Conservation (phyloP, 805 yeast genomes). For the Candida arabinofermentans region DNA sequence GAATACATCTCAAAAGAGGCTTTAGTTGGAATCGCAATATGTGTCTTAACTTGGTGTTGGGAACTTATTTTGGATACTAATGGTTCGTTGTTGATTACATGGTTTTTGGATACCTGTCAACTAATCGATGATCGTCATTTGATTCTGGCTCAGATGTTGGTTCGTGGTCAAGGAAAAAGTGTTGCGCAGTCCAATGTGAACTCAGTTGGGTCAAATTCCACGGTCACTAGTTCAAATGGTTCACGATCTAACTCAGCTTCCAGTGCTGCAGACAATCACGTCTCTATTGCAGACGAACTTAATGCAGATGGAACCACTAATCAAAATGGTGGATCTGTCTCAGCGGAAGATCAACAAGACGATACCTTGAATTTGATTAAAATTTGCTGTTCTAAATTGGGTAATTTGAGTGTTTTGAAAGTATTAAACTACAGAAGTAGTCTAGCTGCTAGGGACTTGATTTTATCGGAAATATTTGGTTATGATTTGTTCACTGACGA, state of each 20-base stretch:
- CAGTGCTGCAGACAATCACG: too few relatives aligned
- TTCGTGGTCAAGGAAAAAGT: slow-evolving; percentile 16
- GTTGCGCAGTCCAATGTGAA: too few relatives aligned
- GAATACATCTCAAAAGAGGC: slow-evolving; percentile 65
- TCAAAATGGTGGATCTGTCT: background rate
- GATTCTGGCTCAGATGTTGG: slow-evolving; percentile 38
- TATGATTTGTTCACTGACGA: slow-evolving; percentile 26
- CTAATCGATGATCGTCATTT: slow-evolving; percentile 56
- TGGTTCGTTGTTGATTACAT: slow-evolving; percentile 84
- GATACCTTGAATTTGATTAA: slow-evolving; percentile 13
- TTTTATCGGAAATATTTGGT: slow-evolving; percentile 67
- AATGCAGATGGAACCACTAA: too few relatives aligned
- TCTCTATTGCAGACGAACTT: too few relatives aligned
- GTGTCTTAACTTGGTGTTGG: slow-evolving; percentile 73
- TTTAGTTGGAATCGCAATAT: slow-evolving; percentile 65
- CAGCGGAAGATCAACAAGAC: background rate
- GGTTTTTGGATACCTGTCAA: slow-evolving; percentile 87
- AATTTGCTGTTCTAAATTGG: slow-evolving; percentile 52
- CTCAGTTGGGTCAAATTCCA: too few relatives aligned
- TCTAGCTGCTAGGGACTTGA: slow-evolving; percentile 51
- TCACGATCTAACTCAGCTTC: too few relatives aligned
- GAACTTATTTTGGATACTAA: slow-evolving; percentile 78
- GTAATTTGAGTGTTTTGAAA: slow-evolving; percentile 77
- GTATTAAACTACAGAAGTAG: slow-evolving; percentile 68
- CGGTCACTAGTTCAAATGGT: too few relatives aligned